phyloP scores from a whole-genome alignment of 176 grass and related monocot genomes.

The Bolboschoenus planiculmis region DNA sequence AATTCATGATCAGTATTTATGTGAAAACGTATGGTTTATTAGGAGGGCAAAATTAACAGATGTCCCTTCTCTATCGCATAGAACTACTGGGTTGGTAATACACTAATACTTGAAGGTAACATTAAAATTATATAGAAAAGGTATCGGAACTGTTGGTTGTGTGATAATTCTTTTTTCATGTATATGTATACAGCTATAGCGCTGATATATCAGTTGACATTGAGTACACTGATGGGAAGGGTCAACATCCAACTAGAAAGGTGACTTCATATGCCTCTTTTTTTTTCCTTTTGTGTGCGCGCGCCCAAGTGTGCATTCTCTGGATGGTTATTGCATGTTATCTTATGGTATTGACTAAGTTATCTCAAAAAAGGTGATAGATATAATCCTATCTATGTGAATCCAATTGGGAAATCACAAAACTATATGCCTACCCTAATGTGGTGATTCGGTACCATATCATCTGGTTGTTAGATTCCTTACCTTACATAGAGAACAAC shows the following conservation, averaged over 20 bases:
- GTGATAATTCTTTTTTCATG: background rate
- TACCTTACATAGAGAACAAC: background rate
- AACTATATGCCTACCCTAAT: background rate
- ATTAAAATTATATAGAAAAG: background rate
- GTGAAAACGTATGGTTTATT: background rate
- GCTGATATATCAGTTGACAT: conserved; percentile 66
- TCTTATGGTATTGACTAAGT: background rate
- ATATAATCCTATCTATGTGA: background rate
- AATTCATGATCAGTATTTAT: background rate
- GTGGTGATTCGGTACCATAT: background rate
- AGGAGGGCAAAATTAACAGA: background rate
- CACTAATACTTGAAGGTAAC: background rate
- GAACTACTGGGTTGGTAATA: background rate
- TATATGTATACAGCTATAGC: conserved; percentile 48
- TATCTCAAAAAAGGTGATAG: background rate
- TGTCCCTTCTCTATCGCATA: background rate
- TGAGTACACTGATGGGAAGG: conserved; percentile 59
- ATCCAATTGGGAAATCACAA: background rate
- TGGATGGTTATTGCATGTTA: conserved; percentile 5
- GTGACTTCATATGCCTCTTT: conserved; percentile 23
- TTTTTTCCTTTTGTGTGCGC: background rate
- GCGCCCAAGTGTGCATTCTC: background rate
- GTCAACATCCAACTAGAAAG: conserved; percentile 1
- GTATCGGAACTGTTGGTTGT: background rate
- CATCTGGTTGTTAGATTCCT: background rate